A percentile compares a stretch with the other conserved stretches of the same genome.
Conservation (phyloP, 2,329 filamentous ascomycete genomes). For the Beauveria pseudobassiana region DNA sequence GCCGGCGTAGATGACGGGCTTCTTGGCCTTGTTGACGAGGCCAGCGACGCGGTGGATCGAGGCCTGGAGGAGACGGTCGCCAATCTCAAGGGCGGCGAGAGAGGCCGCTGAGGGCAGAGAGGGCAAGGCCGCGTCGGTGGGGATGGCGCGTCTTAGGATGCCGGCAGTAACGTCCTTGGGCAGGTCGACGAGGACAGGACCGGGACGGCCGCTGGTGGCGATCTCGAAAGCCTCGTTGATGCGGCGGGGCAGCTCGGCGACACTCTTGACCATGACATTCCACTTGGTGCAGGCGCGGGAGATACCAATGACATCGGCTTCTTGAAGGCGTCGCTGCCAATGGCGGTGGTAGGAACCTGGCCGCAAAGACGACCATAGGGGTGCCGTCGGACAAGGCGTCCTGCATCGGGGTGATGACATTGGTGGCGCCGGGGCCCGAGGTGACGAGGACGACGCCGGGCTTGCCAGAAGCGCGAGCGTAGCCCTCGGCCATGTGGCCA, state of each 20-base stretch:
- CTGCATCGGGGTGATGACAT: slow-evolving; percentile 93
- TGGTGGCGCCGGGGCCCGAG: slow-evolving; percentile 92
- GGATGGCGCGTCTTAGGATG: slow-evolving; percentile 76
- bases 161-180: slow-evolving; percentile 94
- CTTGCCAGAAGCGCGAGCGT: slow-evolving; percentile 87
- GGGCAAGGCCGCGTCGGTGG: slow-evolving; percentile 64
- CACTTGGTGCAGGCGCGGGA: slow-evolving; percentile 95
- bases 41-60: slow-evolving; percentile 72
- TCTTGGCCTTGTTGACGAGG: slow-evolving; percentile 82
- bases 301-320: slow-evolving; percentile 90
- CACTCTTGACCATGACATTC: slow-evolving; percentile 97
- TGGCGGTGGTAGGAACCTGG: slow-evolving; percentile 82
- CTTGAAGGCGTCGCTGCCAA: slow-evolving; percentile 94
- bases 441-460: slow-evolving; percentile 95
- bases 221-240: slow-evolving; percentile 99
- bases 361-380: slow-evolving; percentile 89
- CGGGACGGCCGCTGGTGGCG: slow-evolving; percentile 86
- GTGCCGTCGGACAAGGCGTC: slow-evolving; percentile 93
- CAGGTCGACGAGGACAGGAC: slow-evolving; percentile 89
- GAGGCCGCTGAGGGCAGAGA: slow-evolving; percentile 80
- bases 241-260: slow-evolving; percentile 82
- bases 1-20: slow-evolving; percentile 91
- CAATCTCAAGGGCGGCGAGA: slow-evolving; percentile 67
- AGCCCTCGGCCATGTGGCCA: slow-evolving; percentile 97
- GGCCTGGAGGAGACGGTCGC: slow-evolving; percentile 61